Evolutionary conservation across 495 filamentous ascomycete genomes (phyloP).

Genomic region (Penicillium lividum): DNA sequence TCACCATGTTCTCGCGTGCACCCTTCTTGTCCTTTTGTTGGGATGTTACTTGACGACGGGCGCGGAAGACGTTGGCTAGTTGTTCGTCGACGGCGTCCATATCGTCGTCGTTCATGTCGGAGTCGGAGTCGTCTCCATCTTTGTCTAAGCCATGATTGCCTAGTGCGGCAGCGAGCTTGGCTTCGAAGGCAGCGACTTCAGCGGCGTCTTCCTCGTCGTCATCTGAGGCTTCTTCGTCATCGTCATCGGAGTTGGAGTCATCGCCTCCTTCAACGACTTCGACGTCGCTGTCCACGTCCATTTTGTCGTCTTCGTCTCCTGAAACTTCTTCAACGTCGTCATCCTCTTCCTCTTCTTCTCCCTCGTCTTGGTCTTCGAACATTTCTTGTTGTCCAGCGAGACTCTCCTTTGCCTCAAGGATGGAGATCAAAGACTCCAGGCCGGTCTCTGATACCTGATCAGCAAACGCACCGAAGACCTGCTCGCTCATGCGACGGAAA

Average conservation of each 20-base stretch:
- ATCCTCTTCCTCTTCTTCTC: slow-evolving; percentile 47
- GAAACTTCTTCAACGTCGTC: slow-evolving; percentile 43
- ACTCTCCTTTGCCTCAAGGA: slow-evolving; percentile 77
- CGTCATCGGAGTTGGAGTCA: slow-evolving; percentile 33
- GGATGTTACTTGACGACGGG: slow-evolving; percentile 58
- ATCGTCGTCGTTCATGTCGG: slow-evolving; percentile 90
- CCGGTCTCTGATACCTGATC: slow-evolving; percentile 67
- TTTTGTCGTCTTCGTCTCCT: slow-evolving; percentile 35
- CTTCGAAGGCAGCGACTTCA: slow-evolving; percentile 67
- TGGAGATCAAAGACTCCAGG: slow-evolving; percentile 68
- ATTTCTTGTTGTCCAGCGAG: slow-evolving; percentile 79
- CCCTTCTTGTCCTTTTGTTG: slow-evolving; percentile 82
- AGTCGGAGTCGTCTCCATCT: slow-evolving; percentile 61
- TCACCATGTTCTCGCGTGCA: slow-evolving; percentile 84
- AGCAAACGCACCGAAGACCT: slow-evolving; percentile 82
- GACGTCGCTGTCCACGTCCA: slow-evolving; percentile 36
- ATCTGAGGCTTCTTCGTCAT: slow-evolving; percentile 31
- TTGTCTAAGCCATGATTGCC: slow-evolving; percentile 60
- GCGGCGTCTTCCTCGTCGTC: slow-evolving; percentile 47
- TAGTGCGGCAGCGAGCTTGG: slow-evolving; percentile 74
- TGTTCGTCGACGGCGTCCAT: slow-evolving; percentile 89
- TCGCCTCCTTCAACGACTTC: slow-evolving; percentile 32
- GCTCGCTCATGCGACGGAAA: slow-evolving; percentile 80
- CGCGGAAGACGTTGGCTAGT: slow-evolving; percentile 79
- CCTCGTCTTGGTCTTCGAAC: slow-evolving; percentile 75